Evolutionary conservation across 2,329 filamentous ascomycete species (phyloP).

Genomic region (Aspergillus pseudoterreus): DNA sequence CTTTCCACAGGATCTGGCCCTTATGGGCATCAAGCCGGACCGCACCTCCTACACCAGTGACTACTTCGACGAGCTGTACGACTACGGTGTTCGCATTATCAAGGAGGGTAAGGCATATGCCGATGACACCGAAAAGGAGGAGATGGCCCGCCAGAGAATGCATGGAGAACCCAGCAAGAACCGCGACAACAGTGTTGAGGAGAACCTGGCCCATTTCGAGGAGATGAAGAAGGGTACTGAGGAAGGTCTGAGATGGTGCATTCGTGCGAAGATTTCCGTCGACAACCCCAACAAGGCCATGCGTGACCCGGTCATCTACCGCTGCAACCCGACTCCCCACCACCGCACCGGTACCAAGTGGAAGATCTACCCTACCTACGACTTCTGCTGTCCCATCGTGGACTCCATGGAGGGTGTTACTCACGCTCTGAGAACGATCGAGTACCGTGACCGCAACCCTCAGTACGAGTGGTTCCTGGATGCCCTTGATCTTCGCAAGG

Average conservation of each 20-base stretch:
- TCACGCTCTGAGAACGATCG: constrained; percentile 62
- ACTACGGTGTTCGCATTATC: constrained; percentile 79
- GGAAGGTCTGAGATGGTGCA: constrained; percentile 80
- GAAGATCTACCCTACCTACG: constrained; percentile 66
- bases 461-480: constrained; percentile 52
- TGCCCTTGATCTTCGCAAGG: constrained; percentile 42
- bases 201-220: constrained; percentile 80
- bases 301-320: constrained; percentile 95
- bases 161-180: constrained; percentile 77
- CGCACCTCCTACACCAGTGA: constrained; percentile 86
- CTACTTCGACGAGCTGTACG: constrained; percentile 90
- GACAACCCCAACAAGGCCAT: constrained; percentile 94
- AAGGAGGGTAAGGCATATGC: constrained; percentile 85
- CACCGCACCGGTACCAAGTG: constrained; percentile 62
- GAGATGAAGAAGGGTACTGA: constrained; percentile 87
- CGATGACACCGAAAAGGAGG: constrained; percentile 87
- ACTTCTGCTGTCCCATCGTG: constrained; percentile 62
- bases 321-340: constrained; percentile 70
- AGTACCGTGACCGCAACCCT: constrained; percentile 53
- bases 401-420: constrained; percentile 62
- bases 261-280: constrained; percentile 88
- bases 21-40: constrained; percentile 91
- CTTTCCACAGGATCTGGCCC: constrained; percentile 61
- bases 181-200: constrained; percentile 73
- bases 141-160: constrained; percentile 80